Base-by-base conservation (phyloP, 164 flowering plant genomes). In the Annona squamosa region DNA sequence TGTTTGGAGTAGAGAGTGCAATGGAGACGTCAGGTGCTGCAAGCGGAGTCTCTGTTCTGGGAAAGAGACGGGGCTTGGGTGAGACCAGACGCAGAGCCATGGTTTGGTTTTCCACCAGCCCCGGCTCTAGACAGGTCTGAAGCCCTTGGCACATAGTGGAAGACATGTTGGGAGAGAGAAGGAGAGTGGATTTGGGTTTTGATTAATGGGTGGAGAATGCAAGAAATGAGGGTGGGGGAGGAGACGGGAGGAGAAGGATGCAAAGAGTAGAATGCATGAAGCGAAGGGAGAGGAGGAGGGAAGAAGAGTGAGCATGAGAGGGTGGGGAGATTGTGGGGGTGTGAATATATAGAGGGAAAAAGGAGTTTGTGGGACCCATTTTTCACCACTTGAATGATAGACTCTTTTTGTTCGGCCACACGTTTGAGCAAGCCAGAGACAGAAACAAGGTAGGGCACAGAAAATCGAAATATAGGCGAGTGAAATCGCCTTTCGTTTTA, bases 101-200 rank as follows among this genome's bases (percentile, higher is more conserved):
- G 17, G 83, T 62, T 48, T 78, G 74, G 71, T 86, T 77, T 68
- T 87, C 91, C 1, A 71, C 75, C 41, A 79, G 74, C 44, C 83
- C 78, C 1, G 87, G 78, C 64, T 88, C 89, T 1, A 81, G 76
- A 70, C 82, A 84, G n/a, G 92, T 82, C 68, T 83, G 85, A 48
- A 81, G 64, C 3, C 83, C 86, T 80, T 86, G 87, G 71, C 72
- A 87, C 3, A 86, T 83, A 56, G 80, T 75, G 1, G 90, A 82
- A 26, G 91, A 85, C 18, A 90, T 85, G 93, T 89, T 91, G 56
- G 46, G n/a, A 59, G 44, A 59, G 44, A 76, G 71, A 65, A 37
- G 16, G 69, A 7, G 5, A 4, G 41, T 18, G 41, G 46, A 17
- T 16, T 16, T 63, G 46, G 68, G 57, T 67, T 43, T 42, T 46